Evolutionary conservation across 1,284 basidiomycete species (phyloP).

Genomic region (Irpex rosettiformis): DNA sequence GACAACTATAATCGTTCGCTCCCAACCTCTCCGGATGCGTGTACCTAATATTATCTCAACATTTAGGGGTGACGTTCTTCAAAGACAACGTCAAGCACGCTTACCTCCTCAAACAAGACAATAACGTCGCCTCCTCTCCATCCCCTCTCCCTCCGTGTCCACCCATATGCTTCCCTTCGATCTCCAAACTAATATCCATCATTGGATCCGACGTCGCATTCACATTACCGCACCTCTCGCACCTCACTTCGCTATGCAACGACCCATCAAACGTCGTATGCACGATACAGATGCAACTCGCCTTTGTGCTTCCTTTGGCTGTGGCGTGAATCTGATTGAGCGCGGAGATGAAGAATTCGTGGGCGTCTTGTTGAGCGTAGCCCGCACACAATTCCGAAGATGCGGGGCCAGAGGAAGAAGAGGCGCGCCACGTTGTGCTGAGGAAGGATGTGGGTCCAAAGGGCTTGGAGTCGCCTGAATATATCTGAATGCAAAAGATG

Average conservation of each 20-base stretch:
- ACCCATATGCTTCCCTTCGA: conserved; percentile 48
- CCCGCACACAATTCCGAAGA: conserved; percentile 72
- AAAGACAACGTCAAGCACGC: conserved; percentile 12
- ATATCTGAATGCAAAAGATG: conserved; percentile 47
- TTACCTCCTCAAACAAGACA: conserved; percentile 68
- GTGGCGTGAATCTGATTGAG: conserved; percentile 85
- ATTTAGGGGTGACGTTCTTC: background rate
- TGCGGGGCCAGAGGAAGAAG: conserved; percentile 78
- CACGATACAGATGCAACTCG: conserved; percentile 87
- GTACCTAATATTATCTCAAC: conserved; percentile 43
- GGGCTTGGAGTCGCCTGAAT: conserved; percentile 64
- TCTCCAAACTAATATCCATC: conserved; percentile 88
- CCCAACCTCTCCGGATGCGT: conserved; percentile 76
- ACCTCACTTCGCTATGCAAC: conserved; percentile 87
- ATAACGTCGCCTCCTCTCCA: conserved; percentile 54
- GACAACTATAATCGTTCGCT: conserved; percentile 70
- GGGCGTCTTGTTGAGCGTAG: conserved; percentile 93
- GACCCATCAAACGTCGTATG: conserved; percentile 90
- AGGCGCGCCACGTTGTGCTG: conserved; percentile 83
- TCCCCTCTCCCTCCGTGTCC: conserved; percentile 32
- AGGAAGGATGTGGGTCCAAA: conserved; percentile 86
- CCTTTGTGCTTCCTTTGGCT: conserved; percentile 65
- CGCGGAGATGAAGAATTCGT: conserved; percentile 85
- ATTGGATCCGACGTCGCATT: conserved; percentile 87
- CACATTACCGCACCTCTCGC: conserved; percentile 72